Conservation (phyloP, 2,329 filamentous ascomycete genomes). For the Trichoderma atroviride region DNA sequence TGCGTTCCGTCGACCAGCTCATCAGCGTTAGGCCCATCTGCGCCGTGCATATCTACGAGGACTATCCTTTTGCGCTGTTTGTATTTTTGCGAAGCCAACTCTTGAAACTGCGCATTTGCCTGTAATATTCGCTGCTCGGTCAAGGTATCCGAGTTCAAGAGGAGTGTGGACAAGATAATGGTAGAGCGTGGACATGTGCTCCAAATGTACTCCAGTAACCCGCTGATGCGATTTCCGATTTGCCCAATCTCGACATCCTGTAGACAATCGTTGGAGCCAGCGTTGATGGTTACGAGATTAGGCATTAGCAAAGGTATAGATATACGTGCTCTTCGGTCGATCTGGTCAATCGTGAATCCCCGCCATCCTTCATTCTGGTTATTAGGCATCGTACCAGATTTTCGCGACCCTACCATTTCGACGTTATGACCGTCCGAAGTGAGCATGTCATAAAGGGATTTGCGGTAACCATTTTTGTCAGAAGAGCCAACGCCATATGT, state of each 20-base stretch:
- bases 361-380: constrained; percentile 51
- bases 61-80: constrained; percentile 38
- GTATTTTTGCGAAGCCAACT: constrained; percentile 28
- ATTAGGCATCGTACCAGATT: constrained; percentile 44
- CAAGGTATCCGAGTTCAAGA: background rate
- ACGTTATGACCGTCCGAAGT: constrained; percentile 25
- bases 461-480: background rate
- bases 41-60: constrained; percentile 45
- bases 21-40: constrained; percentile 34
- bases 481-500: background rate
- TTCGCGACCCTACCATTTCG: constrained; percentile 47
- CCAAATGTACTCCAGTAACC: constrained; percentile 43
- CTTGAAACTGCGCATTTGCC: background rate
- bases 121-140: background rate
- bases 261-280: constrained; percentile 49
- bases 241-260: constrained; percentile 38
- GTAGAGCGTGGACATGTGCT: background rate
- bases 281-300: constrained; percentile 48
- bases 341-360: constrained; percentile 45
- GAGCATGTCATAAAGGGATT: background rate
- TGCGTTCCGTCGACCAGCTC: constrained; percentile 47
- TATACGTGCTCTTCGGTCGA: constrained; percentile 39
- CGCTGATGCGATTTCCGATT: constrained; percentile 40
- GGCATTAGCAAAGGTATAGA: constrained; percentile 41
- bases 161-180: background rate